Percentiles rank a stretch among this genome's conserved stretches.
phyloP scores from a whole-genome alignment of 164 flowering plant species.

The Nelumbo lutea region DNA sequence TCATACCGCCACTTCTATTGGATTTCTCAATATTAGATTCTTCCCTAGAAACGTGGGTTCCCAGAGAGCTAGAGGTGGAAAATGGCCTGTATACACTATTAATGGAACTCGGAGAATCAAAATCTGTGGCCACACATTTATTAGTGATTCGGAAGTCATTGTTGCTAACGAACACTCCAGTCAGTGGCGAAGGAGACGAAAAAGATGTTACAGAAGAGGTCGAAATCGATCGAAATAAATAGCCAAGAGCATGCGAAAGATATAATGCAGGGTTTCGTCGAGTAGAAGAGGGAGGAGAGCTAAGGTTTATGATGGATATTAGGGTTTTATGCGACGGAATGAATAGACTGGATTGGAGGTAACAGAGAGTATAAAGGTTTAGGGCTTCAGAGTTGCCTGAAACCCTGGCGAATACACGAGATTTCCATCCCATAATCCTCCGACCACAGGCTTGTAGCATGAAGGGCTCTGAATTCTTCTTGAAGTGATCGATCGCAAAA shows the following conservation, averaged over 20 bases:
- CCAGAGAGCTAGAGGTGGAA: slow-evolving; percentile 9
- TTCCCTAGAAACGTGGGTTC: neutral
- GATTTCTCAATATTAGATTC: neutral
- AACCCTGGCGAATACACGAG: slow-evolving; percentile 2
- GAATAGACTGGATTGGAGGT: neutral
- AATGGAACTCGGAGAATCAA: neutral
- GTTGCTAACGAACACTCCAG: neutral
- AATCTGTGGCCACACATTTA: neutral
- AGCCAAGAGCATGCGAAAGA: neutral
- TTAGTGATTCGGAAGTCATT: neutral
- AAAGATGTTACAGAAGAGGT: neutral
- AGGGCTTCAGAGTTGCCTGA: slow-evolving; percentile 18
- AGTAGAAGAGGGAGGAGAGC: neutral
- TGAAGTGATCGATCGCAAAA: no score
- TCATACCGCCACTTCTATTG: neutral
- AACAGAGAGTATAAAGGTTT: neutral
- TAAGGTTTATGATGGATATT: slow-evolving; percentile 7
- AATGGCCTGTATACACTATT: slow-evolving; percentile 7
- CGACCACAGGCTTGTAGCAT: no score
- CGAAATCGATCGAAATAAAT: slow-evolving; percentile 2
- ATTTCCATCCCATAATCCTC: slow-evolving; percentile 9
- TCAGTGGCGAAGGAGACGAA: neutral
- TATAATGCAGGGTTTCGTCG: neutral
- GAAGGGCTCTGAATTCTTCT: no score
- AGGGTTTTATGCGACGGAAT: slow-evolving; percentile 13